phyloP scores from a whole-genome alignment of 164 flowering plant species.

The Brasenia schreberi region DNA sequence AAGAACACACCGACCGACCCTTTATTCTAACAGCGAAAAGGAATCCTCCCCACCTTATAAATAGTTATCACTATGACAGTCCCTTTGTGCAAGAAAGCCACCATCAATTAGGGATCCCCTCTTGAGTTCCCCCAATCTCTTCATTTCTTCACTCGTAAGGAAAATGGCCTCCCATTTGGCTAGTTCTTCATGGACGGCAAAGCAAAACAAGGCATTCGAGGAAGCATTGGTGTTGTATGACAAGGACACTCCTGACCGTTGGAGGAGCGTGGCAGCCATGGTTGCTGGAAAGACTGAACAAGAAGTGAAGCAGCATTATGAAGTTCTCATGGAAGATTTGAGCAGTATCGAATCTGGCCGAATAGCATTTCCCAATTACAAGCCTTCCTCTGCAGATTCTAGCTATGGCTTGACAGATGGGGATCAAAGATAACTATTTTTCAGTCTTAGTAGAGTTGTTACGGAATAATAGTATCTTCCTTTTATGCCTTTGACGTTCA shows the following conservation, averaged over 20 bases:
- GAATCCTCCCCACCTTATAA: neutral
- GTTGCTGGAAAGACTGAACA: slow-evolving; percentile 10
- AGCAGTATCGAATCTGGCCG: slow-evolving; percentile 12
- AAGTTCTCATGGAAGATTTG: slow-evolving; percentile 9
- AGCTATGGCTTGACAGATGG: neutral
- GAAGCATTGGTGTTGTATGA: slow-evolving; percentile 10
- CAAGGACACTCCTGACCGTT: slow-evolving; percentile 14
- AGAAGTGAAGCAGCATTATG: slow-evolving; percentile 13
- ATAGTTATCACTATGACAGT: neutral
- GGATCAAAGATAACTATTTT: slow-evolving; percentile 1
- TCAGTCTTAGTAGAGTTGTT: neutral
- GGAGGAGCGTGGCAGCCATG: slow-evolving; percentile 9
- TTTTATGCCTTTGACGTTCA: neutral
- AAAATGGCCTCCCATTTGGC: slow-evolving; percentile 8
- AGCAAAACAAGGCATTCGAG: slow-evolving; percentile 11
- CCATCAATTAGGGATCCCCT: neutral
- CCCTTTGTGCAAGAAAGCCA: neutral
- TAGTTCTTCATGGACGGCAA: slow-evolving; percentile 8
- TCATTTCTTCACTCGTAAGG: too few species aligned
- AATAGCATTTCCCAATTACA: slow-evolving; percentile 13
- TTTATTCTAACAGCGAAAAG: neutral
- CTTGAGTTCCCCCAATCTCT: too few species aligned
- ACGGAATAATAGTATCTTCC: neutral
- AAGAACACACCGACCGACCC: neutral
- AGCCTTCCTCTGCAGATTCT: neutral